Base-by-base conservation (phyloP, 768 basidiomycete species). In the Leucocoprinus birnbaumii region DNA sequence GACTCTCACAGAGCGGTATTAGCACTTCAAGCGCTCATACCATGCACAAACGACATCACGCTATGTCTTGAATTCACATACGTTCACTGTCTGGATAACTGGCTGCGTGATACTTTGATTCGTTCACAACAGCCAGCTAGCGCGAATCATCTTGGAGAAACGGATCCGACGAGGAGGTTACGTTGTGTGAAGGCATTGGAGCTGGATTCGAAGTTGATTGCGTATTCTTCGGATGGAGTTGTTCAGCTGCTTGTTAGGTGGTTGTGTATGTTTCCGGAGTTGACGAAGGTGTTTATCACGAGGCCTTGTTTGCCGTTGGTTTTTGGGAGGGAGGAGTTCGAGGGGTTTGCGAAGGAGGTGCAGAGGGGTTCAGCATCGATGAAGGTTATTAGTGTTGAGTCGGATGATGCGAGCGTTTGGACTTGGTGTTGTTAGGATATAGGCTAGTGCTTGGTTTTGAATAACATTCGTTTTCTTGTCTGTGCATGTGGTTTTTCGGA, bases 181-280 rank as follows among this genome's bases (percentile, higher is more conserved):
- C 25, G 14, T 24, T 49, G 54, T 22, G 54, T 55, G 19, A 48
- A 48, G 16, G 25, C 54, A 8, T 24, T 55, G 26, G 42, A 55
- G 14, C 18, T 55, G 27, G 47, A 49, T 37, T 55, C 54, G 13
- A 55, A 43, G 40, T 14, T 55, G 40, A 43, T 42, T 16, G 40
- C 54, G 22, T 44, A 42, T 37, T 48, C 54, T 13, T 24, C 40
- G 3, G 54, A 55, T 10, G 48, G 54, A 9, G 47, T 55, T 3
- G 40, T 49, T 14, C 26, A 41, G 21, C 22, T 49, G 5, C 35
- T 55, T 38, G 47, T 49, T 5, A n/a, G 34, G 19, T 55, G 54
- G 54, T 48, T 55, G 38, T 42, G 54, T 31, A 55, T 55, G 47
- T 55, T 55, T 45, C 54, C 54, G 7, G 48, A 47, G 31, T 42